Percentiles rank a stretch among this genome's conserved stretches.
These are phyloP conservation scores for Aureobasidium pullulans DNA, from an alignment of 2,329 filamentous ascomycete genomes.

Conservation along the genomic window DNA sequence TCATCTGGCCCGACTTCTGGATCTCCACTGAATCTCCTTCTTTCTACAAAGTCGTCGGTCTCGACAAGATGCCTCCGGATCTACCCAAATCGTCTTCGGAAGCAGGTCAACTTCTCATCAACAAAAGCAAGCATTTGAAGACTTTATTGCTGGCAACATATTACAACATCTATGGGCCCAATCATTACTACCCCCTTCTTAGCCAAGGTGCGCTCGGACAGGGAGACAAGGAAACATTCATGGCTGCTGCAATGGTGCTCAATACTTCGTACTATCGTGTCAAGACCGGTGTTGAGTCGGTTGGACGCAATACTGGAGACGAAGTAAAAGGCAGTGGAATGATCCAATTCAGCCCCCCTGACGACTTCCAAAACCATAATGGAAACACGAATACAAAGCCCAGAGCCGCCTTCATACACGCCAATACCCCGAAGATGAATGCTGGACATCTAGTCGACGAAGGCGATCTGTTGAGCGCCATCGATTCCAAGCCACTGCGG, in stretches of 20 bases:
- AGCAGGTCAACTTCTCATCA: conserved; percentile 40
- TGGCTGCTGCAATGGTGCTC: conserved; percentile 36
- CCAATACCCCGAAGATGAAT: conserved; percentile 26
- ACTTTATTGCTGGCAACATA: conserved; percentile 41
- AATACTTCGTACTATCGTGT: conserved; percentile 36
- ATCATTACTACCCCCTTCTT: conserved; percentile 39
- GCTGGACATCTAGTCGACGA: conserved; percentile 24
- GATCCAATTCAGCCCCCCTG: conserved; percentile 15
- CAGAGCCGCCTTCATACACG: conserved; percentile 22
- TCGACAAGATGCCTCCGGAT: conserved; percentile 26
- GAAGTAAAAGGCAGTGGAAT: conserved; percentile 16
- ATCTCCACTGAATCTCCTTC: conserved; percentile 30
- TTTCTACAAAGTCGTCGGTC: conserved; percentile 32
- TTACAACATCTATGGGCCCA: conserved; percentile 42
- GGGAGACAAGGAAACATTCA: conserved; percentile 47
- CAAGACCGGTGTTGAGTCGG: conserved; percentile 15
- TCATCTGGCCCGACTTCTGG: conserved; percentile 45
- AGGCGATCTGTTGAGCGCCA: conserved; percentile 17
- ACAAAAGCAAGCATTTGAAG: conserved; percentile 35
- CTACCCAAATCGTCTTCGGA: conserved; percentile 34
- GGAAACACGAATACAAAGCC: conserved; percentile 1
- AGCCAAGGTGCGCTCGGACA: conserved; percentile 42
- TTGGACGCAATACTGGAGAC: conserved; percentile 6
- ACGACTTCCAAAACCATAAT: conserved; percentile 4
- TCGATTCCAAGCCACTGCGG: conserved; percentile 18